Base-by-base conservation (phyloP, 225 moss, liverwort and hornwort species). In the Straminergon stramineum region DNA sequence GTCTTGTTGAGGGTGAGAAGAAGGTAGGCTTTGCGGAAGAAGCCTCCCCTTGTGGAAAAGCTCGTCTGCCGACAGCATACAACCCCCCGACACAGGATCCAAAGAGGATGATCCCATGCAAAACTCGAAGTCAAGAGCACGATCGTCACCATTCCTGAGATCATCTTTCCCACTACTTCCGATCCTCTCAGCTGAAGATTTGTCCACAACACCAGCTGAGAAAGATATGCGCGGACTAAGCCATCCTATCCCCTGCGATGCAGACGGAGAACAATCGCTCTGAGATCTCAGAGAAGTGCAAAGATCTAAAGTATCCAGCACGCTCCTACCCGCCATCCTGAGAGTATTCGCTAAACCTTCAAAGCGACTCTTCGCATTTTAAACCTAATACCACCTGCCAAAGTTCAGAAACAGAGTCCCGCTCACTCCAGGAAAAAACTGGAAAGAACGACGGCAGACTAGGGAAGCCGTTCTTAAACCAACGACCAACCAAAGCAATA, bases 31-130 rank as follows among this genome's bases (percentile, higher is more conserved):
- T 88, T 96, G 97, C 34, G 97, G 98, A 45, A 95, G 96, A 61
- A 99, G 94, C 93, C 92, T 95, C 37, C 98, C 98, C 63, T 96
- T 94, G 63, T 96, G 96, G 76, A 99, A 97, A 56, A 99, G 96
- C 90, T 99, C 96, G 43, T 97, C 97, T 26, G 98, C 98, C 45
- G 96, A 94, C 87, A 97, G 88, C 87, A 97, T 96, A 67, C 91
- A 95, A 19, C 93, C 94, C n/a, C 95, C 92, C 12, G 93, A 85
- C 39, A 91, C 92, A 83, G 93, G 91, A 82, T 96, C 95, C 68
- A 93, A 65, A 67, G 95, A 91, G 57, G 95, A 93, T 20, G 96
- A 88, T 62, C 95, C 92, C 96, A 97, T 95, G 60, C 94, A 95
- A 66, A 99, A 97, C 91, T 97, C 97, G 75, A 99, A 99, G 79